A percentile compares a stretch with the other conserved stretches of the same genome.
These are phyloP conservation scores for Chernovozyma aurita DNA, from an alignment of 1,139 yeast genomes.

Conservation along the genomic window DNA sequence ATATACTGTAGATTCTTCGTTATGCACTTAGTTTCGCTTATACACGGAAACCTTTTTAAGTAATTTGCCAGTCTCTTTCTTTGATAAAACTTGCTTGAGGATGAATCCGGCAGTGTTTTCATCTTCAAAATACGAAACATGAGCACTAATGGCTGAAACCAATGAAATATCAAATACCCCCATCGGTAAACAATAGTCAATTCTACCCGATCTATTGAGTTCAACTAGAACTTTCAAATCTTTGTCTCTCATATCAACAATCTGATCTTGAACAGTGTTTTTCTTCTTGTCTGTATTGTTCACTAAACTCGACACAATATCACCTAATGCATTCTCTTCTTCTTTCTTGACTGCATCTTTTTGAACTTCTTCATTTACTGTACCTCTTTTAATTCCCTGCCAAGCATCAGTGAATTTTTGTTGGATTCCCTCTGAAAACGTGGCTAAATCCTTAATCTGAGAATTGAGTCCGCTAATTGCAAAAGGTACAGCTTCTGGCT, in stretches of 20 bases:
- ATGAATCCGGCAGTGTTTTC: conserved; percentile 79
- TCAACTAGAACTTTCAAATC: conserved; percentile 32
- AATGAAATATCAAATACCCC: conserved; percentile 77
- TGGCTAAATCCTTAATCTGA: conserved; percentile 37
- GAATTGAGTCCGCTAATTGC: conserved; percentile 47
- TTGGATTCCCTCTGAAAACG: conserved; percentile 40
- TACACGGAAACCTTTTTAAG: conserved; percentile 21
- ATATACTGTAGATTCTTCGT: too few relatives aligned
- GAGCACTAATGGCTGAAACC: conserved; percentile 80
- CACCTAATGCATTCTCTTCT: conserved; percentile 43
- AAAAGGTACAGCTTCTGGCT: conserved; percentile 60
- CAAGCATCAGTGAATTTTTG: conserved; percentile 40
- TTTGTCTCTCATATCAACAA: conserved; percentile 18
- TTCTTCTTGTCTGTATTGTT: conserved; percentile 15
- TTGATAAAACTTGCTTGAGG: conserved; percentile 46
- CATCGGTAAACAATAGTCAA: conserved; percentile 78
- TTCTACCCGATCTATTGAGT: conserved; percentile 66
- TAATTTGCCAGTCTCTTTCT: conserved; percentile 16
- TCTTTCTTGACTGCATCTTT: neutral
- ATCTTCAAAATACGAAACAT: conserved; percentile 84
- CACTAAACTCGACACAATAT: conserved; percentile 33
- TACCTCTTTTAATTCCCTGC: conserved; percentile 13
- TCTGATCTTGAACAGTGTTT: conserved; percentile 2
- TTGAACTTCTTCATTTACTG: conserved; percentile 1
- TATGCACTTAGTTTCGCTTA: too few relatives aligned